These are phyloP conservation scores for Puccinellia tenuiflora DNA, from an alignment of 176 grass and related monocot species.

Conservation along the genomic window DNA sequence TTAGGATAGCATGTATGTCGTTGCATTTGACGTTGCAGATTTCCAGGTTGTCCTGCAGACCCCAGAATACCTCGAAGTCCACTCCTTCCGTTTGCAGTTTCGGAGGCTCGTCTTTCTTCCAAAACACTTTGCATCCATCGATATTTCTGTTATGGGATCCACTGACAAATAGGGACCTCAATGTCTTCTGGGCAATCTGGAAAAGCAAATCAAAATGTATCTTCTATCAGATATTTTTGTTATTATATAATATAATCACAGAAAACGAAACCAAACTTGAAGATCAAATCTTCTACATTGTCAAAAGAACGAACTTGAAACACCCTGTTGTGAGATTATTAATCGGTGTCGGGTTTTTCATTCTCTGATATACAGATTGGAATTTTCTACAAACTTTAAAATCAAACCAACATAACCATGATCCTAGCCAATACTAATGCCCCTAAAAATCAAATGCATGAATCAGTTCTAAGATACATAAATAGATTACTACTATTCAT, in stretches of 20 bases:
- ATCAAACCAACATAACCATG: not conserved
- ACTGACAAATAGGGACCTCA: conserved; percentile 55
- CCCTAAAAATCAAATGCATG: not conserved
- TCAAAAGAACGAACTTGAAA: not conserved
- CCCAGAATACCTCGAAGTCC: conserved; percentile 65
- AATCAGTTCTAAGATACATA: not conserved
- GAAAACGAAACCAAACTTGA: not conserved
- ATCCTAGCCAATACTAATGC: not conserved
- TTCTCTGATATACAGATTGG: not conserved
- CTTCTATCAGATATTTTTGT: not conserved
- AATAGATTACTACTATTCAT: not conserved
- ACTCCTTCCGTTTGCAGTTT: conserved; percentile 61
- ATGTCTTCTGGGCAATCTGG: conserved; percentile 82
- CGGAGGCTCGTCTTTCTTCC: no score
- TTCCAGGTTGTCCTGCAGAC: conserved; percentile 39
- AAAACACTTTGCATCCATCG: conserved; percentile 26
- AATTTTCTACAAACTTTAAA: not conserved
- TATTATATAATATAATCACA: not conserved
- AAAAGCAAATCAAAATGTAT: not conserved
- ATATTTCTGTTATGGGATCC: conserved; percentile 42
- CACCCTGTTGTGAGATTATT: not conserved
- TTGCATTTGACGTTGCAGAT: conserved; percentile 36
- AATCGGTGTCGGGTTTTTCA: not conserved
- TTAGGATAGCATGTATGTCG: conserved; percentile 66
- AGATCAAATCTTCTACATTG: not conserved